Base-by-base conservation (phyloP, 2,329 filamentous ascomycete genomes). In the Bipolaris gigantea region DNA sequence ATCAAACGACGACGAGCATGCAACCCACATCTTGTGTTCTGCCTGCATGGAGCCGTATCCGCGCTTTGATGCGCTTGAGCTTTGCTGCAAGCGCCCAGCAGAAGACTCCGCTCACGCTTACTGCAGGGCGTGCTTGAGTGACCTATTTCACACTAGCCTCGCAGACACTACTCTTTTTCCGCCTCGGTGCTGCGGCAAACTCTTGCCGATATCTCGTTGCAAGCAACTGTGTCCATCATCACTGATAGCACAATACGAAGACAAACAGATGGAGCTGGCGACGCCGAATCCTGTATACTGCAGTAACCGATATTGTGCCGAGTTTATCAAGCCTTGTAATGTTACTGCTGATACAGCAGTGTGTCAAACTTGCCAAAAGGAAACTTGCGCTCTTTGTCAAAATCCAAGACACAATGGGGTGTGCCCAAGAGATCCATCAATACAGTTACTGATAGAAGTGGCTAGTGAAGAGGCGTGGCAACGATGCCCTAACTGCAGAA, bases 121-220 rank as follows among this genome's bases (percentile, higher is more conserved):
- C 46, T 69, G 66, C 47, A 46, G 57, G 2, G 38, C 32, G 6
- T 69, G 66, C 43, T 25, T 67, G 7, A 42, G 50, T 19, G 59
- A 59, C 34, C 55, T 66, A 16, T 65, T 67, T 52, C 21, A 53
- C 30, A 36, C 48, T 3, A 52, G 57, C 21, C 39, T 62, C 7
- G 52, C 47, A 13, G 62, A 69, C 32, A 60, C 59, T n/a, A 52
- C 49, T 1, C 51, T 64, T 7, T 69, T 64, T 23, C 66, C 64
- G 1, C 64, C 65, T 10, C 62, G 58, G 5, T 69, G 62, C 47
- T 66, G 62, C 30, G 40, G 55, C 27, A 16, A 36, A 32, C 33
- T 15, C 3, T 64, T 67, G 43, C 55, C 56, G 13, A 8, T 65
- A 7, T 27, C 27, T 6, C 40, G 43, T 18, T 52, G 48, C 27